Base-by-base conservation (phyloP, 2,329 filamentous ascomycete genomes). In the Pseudocercospora crystallina region DNA sequence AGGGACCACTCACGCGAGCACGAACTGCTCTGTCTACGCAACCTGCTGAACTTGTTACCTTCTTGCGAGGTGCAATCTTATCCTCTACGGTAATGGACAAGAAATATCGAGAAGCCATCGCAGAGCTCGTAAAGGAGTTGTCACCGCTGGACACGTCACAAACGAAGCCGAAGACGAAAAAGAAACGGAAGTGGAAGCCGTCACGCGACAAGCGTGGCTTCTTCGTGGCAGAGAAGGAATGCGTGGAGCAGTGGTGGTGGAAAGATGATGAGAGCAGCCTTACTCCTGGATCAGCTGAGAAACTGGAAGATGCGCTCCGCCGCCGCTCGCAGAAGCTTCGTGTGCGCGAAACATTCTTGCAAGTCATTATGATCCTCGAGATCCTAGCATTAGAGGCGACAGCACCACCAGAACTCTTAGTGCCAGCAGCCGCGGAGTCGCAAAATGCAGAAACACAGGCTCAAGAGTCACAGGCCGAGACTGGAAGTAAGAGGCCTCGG, bases 351-450 rank as follows among this genome's bases (percentile, higher is more conserved):
- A 90, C 87, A 0, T 85, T 91, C 61, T 73, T 91, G 34, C 89
- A 94, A 65, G 82, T 92, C 71, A 89, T 92, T 47, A 67, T 94
- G 30, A 84, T 90, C 44, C 76, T 94, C 5, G 89, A 94, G 64
- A 83, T 90, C 12, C 71, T 91, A 15, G 85, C 87, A 2, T 72
- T 94, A 36, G 86, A 89, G 75, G 63, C 70, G 14, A 61, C 71
- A 30, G 63, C 47, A 13, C 41, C 53, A 14, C 69, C 7, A 63
- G 13, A 41, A 36, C 29, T 38, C 26, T 43, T 45, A 36, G 26
- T 30, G 26, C 40, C 43, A 8, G 8, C 41, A 58, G 63, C 64
- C 58, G 56, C 73, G 61, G 60, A 70, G 61, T 56, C 65, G 39
- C 51, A 61, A 56, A 42, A 56, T 26, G 43, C 20, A 3, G 56